Evolutionary conservation across 225 moss, liverwort and hornwort species (phyloP).

Genomic region (Straminergon stramineum): DNA sequence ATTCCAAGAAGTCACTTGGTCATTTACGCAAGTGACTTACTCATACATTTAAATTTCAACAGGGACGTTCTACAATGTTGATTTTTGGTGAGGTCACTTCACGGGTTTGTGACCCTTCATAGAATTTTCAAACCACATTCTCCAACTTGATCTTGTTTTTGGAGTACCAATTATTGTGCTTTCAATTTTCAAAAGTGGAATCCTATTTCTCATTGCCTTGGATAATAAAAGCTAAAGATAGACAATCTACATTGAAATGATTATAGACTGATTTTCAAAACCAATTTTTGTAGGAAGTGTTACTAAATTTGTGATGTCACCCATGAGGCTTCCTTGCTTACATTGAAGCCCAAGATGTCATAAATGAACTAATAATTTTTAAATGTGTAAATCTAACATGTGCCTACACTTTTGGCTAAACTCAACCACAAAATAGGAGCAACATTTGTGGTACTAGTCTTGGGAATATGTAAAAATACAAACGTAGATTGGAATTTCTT

Average conservation of each 20-base stretch:
- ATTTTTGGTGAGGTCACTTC: neutral
- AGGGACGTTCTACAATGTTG: neutral
- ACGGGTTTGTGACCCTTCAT: rapidly evolving
- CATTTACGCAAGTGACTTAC: too few relatives aligned
- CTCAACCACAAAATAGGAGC: neutral
- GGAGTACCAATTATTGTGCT: too few relatives aligned
- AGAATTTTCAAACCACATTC: neutral
- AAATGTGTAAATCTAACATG: rapidly evolving
- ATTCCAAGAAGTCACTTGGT: too few relatives aligned
- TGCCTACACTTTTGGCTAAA: rapidly evolving
- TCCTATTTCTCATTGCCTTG: rapidly evolving
- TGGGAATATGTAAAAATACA: rapidly evolving
- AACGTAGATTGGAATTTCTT: rapidly evolving
- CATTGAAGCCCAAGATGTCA: too few relatives aligned
- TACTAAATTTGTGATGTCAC: rapidly evolving
- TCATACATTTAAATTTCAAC: too few relatives aligned
- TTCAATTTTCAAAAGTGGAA: rapidly evolving
- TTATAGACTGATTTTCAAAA: neutral
- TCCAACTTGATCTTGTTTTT: too few relatives aligned
- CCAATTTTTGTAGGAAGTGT: neutral
- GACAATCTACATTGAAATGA: too few relatives aligned
- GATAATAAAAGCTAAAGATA: too few relatives aligned
- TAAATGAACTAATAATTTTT: neutral
- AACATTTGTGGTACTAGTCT: rapidly evolving
- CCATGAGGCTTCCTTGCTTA: neutral